These are phyloP conservation scores for Dentipellis fragilis DNA, from an alignment of 768 basidiomycete genomes.

Conservation along the genomic window DNA sequence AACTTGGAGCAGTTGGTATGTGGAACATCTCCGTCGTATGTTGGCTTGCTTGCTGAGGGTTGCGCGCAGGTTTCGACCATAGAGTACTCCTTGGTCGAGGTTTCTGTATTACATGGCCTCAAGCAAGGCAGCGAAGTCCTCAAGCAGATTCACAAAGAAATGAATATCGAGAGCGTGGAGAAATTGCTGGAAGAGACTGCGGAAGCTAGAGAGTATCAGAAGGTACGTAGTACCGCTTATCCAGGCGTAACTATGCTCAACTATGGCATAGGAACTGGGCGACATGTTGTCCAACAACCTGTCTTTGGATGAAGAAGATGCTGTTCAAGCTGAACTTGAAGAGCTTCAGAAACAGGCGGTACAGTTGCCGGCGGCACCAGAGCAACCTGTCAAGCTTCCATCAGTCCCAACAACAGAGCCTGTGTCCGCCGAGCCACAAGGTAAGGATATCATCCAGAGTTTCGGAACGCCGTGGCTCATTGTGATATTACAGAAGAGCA, in stretches of 20 bases:
- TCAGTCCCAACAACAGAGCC: constrained; percentile 41
- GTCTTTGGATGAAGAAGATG: constrained; percentile 86
- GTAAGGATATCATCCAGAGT: constrained; percentile 13
- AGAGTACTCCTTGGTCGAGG: constrained; percentile 91
- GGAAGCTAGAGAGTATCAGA: constrained; percentile 88
- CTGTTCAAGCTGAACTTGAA: constrained; percentile 75
- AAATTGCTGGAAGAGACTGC: constrained; percentile 85
- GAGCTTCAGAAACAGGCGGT: constrained; percentile 59
- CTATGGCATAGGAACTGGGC: constrained; percentile 67
- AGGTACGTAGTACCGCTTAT: constrained; percentile 34
- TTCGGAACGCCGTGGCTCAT: no score
- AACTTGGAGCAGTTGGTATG: constrained; percentile 81
- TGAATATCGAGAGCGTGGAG: constrained; percentile 91
- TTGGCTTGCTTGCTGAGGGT: neutral
- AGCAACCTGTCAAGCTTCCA: constrained; percentile 36
- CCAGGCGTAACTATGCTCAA: neutral
- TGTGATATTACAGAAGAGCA: neutral
- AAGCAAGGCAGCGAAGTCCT: constrained; percentile 91
- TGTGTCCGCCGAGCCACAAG: constrained; percentile 19
- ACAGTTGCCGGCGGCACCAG: constrained; percentile 18
- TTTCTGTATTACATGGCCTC: constrained; percentile 85
- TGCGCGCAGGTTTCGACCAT: constrained; percentile 77
- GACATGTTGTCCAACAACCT: constrained; percentile 77
- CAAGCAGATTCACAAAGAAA: constrained; percentile 88
- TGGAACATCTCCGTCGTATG: neutral